These are phyloP conservation scores for Geotrichum europaeum DNA, from an alignment of 1,139 yeast genomes.

Conservation along the genomic window DNA sequence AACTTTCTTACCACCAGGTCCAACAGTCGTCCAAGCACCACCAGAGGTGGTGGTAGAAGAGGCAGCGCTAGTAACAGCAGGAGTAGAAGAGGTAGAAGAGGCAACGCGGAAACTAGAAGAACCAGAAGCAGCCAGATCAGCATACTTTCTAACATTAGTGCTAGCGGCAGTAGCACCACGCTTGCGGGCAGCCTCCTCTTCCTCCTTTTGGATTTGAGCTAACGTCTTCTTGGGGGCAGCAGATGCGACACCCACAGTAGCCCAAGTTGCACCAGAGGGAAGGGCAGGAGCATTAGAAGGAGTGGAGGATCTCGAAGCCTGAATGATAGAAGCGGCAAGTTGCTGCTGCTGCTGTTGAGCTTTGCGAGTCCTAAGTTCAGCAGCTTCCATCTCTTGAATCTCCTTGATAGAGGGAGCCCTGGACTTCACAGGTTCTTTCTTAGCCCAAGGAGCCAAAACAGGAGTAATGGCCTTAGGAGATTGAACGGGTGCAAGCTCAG, in stretches of 20 bases:
- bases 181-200: slow-evolving; percentile 35
- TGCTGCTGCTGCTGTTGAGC: slow-evolving; percentile 31
- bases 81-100: slow-evolving; percentile 22
- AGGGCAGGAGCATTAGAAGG: slow-evolving; percentile 30
- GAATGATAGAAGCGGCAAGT: slow-evolving; percentile 25
- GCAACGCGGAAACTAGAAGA: slow-evolving; percentile 9
- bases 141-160: slow-evolving; percentile 16
- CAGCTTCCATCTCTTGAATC: slow-evolving; percentile 64
- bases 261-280: slow-evolving; percentile 56
- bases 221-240: slow-evolving; percentile 38
- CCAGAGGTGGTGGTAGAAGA: slow-evolving; percentile 22
- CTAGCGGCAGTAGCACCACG: slow-evolving; percentile 24
- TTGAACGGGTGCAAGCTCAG: slow-evolving; percentile 8
- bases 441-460: slow-evolving; percentile 44
- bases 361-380: slow-evolving; percentile 32
- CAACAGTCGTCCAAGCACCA: slow-evolving; percentile 38
- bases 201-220: slow-evolving; percentile 47
- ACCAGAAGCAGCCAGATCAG: slow-evolving; percentile 18
- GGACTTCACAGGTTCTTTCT: slow-evolving; percentile 35
- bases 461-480: slow-evolving; percentile 17
- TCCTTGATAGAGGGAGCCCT: slow-evolving; percentile 57
- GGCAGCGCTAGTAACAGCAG: slow-evolving; percentile 23
- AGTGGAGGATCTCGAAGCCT: slow-evolving; percentile 22
- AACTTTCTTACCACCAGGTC: slow-evolving; percentile 32
- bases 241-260: slow-evolving; percentile 28